These are phyloP conservation scores for Fusarium liriodendri DNA, from an alignment of 2,329 filamentous ascomycete species.

Conservation along the genomic window DNA sequence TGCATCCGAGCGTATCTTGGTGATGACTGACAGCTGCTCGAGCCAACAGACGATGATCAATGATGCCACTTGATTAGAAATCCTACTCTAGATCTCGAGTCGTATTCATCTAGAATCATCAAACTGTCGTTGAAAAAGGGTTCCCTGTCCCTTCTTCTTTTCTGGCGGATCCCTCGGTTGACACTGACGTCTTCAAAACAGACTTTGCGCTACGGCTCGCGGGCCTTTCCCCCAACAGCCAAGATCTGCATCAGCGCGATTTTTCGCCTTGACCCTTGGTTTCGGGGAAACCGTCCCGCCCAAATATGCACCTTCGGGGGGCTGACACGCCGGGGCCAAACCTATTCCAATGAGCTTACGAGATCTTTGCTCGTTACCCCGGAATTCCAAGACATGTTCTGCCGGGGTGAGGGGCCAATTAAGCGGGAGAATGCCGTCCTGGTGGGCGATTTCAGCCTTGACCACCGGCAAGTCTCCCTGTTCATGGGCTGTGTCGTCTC, in stretches of 20 bases:
- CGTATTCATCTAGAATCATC: background rate
- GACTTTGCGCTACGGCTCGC: constrained; percentile 10
- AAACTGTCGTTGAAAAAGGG: background rate
- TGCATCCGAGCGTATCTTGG: background rate
- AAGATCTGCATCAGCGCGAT: constrained; percentile 27
- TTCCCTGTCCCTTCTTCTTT: background rate
- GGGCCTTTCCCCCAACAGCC: background rate
- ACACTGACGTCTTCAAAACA: constrained; percentile 6
- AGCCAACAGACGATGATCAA: background rate
- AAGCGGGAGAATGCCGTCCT: background rate
- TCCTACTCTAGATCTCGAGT: background rate
- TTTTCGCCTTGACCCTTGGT: constrained; percentile 8
- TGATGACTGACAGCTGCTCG: constrained; percentile 17
- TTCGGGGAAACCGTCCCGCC: background rate
- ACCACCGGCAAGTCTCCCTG: background rate
- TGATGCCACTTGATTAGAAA: background rate
- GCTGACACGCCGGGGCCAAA: background rate
- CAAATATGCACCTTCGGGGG: constrained; percentile 17
- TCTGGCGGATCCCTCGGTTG: background rate
- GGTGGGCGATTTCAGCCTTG: background rate
- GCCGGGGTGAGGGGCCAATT: background rate
- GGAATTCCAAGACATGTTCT: background rate
- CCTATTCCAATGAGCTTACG: background rate
- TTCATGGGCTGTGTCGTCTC: constrained; percentile 12
- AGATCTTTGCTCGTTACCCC: background rate